Percentiles rank a stretch among this genome's conserved stretches.
Conservation (phyloP, 352 stramenopile species). For the Pythium aquatile region DNA sequence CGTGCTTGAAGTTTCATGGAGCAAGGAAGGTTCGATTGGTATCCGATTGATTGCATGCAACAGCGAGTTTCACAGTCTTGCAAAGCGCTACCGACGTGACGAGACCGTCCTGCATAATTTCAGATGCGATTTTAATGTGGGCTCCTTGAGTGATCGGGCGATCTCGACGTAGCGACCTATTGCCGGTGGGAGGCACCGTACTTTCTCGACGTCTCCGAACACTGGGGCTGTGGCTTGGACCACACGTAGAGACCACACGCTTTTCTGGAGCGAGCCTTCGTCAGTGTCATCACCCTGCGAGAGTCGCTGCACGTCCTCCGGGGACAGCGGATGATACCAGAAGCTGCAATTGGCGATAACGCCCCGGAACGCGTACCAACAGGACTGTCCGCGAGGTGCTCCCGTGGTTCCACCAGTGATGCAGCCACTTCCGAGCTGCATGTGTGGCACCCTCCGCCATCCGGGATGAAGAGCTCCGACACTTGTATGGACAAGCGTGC, state of each 20-base stretch:
- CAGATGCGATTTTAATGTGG: neutral
- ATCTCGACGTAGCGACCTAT: neutral
- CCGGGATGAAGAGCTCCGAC: neutral
- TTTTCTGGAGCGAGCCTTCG: neutral
- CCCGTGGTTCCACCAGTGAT: slow-evolving; percentile 14
- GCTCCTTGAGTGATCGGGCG: neutral
- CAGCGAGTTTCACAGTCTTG: no score
- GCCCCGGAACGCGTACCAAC: slow-evolving; percentile 12
- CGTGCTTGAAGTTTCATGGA: no score
- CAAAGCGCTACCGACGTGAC: neutral
- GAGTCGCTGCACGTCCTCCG: neutral
- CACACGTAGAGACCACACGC: neutral
- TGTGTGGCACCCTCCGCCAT: slow-evolving; percentile 9
- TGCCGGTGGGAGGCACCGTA: neutral
- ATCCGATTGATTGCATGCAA: no score
- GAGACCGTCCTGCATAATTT: neutral
- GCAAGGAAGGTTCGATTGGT: no score
- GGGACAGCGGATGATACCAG: neutral
- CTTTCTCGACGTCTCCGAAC: neutral
- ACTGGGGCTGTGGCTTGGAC: neutral
- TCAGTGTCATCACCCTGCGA: neutral
- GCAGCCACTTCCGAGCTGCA: slow-evolving; percentile 9
- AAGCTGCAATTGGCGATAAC: slow-evolving; percentile 8
- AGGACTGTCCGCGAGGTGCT: neutral
- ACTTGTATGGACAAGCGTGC: neutral